Percentiles rank a stretch among this genome's conserved stretches.
phyloP scores from a whole-genome alignment of 768 basidiomycete genomes.

The Trametes sanguinea region DNA sequence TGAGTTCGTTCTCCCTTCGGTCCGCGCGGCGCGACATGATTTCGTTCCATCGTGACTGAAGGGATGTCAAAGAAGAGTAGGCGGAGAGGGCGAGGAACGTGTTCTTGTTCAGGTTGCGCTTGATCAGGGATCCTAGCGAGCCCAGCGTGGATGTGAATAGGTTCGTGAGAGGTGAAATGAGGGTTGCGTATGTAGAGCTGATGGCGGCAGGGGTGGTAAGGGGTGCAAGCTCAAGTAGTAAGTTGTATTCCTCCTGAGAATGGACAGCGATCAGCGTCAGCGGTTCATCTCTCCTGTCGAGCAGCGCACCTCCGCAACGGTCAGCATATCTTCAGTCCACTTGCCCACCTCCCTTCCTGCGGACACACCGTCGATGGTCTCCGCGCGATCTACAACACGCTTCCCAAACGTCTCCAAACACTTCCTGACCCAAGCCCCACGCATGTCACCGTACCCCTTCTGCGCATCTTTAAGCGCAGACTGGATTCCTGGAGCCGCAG shows the following conservation, averaged over 20 bases:
- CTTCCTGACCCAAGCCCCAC: slow-evolving; percentile 75
- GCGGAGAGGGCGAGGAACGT: slow-evolving; percentile 78
- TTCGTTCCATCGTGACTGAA: slow-evolving; percentile 69
- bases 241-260: slow-evolving; percentile 64
- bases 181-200: slow-evolving; percentile 58
- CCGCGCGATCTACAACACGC: slow-evolving; percentile 67
- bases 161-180: slow-evolving; percentile 63
- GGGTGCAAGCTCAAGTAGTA: slow-evolving; percentile 64
- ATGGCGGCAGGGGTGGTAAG: slow-evolving; percentile 53
- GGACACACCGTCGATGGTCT: slow-evolving; percentile 62
- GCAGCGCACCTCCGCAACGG: slow-evolving; percentile 62
- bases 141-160: slow-evolving; percentile 68
- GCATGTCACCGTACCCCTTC: slow-evolving; percentile 84
- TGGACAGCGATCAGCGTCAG: not conserved
- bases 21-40: slow-evolving; percentile 53
- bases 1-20: slow-evolving; percentile 61
- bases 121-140: slow-evolving; percentile 65
- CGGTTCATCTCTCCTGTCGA: not conserved
- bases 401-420: slow-evolving; percentile 74
- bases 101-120: slow-evolving; percentile 76
- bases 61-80: slow-evolving; percentile 57
- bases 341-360: slow-evolving; percentile 71
- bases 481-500: slow-evolving; percentile 65
- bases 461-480: slow-evolving; percentile 74
- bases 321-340: slow-evolving; percentile 68